Base-by-base conservation (phyloP, 2,329 filamentous ascomycete genomes). In the Corniculantispora saksenae region DNA sequence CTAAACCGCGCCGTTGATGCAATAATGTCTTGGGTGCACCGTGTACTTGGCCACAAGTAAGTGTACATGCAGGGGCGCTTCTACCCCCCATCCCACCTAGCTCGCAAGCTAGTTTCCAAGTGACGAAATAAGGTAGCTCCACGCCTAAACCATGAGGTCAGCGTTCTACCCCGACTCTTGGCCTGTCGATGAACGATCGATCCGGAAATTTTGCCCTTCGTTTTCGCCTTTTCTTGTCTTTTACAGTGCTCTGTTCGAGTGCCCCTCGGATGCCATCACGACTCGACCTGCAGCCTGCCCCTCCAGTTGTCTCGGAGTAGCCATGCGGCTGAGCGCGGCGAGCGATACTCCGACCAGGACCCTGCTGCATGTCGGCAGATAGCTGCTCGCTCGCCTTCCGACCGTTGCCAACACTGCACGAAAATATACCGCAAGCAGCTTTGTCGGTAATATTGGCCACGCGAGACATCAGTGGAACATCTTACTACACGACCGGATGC, bases 241-340 rank as follows among this genome's bases (percentile, higher is more conserved):
- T n/a, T n/a, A n/a, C n/a, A n/a, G n/a, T n/a, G n/a, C n/a, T n/a
- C n/a, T n/a, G n/a, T n/a, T n/a, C n/a, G n/a, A n/a, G n/a, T n/a
- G n/a, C n/a, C n/a, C n/a, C n/a, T n/a, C n/a, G n/a, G n/a, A n/a
- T n/a, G n/a, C n/a, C 25, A 54, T 35, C n/a, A 13, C 35, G 19
- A 45, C 48, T 25, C 23, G 32, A 25, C 27, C 59, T 53, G 47
- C 59, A 43, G 19, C 23, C 17, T 55, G 21, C 17, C 38, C 60
- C 60, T 56, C 38, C 60, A 19, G 23, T 32, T 56, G 60, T 63
- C 60, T 63, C 60, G 60, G 60, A 56, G 50, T 38, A 63, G 38
- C 21, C 15, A n/a, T 63, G 51, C 38, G 60, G 60, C 51, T 63
- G 50, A 25, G 35, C 6, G 51, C 60, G 38, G 38, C 51, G 38